Evolutionary conservation across 805 yeast species (phyloP).

Genomic region (Candida railenensis): DNA sequence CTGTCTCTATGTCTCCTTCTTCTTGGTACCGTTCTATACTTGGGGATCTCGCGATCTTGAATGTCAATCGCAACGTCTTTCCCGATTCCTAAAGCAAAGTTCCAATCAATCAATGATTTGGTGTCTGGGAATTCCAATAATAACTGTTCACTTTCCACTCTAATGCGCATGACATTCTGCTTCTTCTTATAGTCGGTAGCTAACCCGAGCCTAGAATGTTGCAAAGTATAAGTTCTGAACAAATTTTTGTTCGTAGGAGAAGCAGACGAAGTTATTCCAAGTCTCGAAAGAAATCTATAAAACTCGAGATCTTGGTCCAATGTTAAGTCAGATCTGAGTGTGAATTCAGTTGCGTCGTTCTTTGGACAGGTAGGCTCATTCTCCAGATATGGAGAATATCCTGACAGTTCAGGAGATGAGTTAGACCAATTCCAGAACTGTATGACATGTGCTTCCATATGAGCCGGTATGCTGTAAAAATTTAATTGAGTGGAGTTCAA

Average conservation of each 20-base stretch:
- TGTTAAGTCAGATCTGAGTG: slow-evolving; percentile 18
- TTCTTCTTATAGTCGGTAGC: slow-evolving; percentile 82
- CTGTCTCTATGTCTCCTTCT: slow-evolving; percentile 44
- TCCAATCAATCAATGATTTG: slow-evolving; percentile 76
- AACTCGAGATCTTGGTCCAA: slow-evolving; percentile 26
- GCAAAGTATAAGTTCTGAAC: slow-evolving; percentile 72
- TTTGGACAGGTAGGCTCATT: not conserved
- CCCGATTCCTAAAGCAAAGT: slow-evolving; percentile 67
- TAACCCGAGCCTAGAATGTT: slow-evolving; percentile 78
- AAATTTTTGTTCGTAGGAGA: slow-evolving; percentile 25
- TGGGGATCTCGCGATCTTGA: slow-evolving; percentile 67
- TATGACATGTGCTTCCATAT: slow-evolving; percentile 26
- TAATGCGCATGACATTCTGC: slow-evolving; percentile 64
- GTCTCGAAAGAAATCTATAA: slow-evolving; percentile 20
- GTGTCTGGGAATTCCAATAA: slow-evolving; percentile 62
- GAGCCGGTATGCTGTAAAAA: slow-evolving; percentile 48
- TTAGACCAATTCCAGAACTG: slow-evolving; percentile 5
- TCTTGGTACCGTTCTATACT: slow-evolving; percentile 78
- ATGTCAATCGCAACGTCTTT: slow-evolving; percentile 79
- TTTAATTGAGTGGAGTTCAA: slow-evolving; percentile 85
- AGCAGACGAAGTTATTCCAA: slow-evolving; percentile 10
- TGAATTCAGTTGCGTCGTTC: not conserved
- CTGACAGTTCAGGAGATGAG: not conserved
- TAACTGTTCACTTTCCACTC: slow-evolving; percentile 84
- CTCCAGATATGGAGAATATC: too few species aligned